These are phyloP conservation scores for Geotrichum reessii DNA, from an alignment of 1,139 yeast species.

Conservation along the genomic window DNA sequence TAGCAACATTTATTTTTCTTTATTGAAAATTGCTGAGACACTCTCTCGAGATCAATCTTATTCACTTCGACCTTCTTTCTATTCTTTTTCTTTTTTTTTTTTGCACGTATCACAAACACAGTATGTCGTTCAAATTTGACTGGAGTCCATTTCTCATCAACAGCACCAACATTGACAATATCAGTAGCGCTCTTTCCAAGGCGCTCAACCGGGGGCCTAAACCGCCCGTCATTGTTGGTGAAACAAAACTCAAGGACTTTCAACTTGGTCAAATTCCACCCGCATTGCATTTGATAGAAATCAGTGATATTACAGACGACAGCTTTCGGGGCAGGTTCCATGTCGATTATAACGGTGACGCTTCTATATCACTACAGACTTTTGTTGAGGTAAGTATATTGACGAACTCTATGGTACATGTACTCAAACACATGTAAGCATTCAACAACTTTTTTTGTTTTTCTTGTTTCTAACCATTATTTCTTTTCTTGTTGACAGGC, in stretches of 20 bases:
- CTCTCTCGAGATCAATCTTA: background rate
- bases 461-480: background rate
- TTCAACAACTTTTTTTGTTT: background rate
- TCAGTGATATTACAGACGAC: constrained; percentile 66
- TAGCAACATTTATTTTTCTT: background rate
- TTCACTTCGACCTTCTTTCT: background rate
- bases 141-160: constrained; percentile 59
- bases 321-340: constrained; percentile 69
- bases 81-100: too few species aligned
- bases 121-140: constrained; percentile 73
- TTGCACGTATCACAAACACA: background rate
- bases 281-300: constrained; percentile 62
- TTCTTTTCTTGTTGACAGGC: constrained; percentile 42
- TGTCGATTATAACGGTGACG: constrained; percentile 65
- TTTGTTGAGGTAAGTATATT: constrained; percentile 48
- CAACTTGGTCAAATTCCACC: constrained; percentile 71
- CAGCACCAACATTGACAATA: constrained; percentile 57
- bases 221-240: constrained; percentile 69
- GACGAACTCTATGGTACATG: background rate
- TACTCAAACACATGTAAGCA: background rate
- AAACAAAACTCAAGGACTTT: constrained; percentile 61
- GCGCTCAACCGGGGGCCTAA: constrained; percentile 67
- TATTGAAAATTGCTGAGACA: too few species aligned
- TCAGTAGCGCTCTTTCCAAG: constrained; percentile 60
- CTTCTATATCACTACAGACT: constrained; percentile 60